Percentiles rank a stretch among this genome's conserved stretches.
Evolutionary conservation across 2,329 filamentous ascomycete genomes (phyloP).

Genomic region (Phoma sp.): DNA sequence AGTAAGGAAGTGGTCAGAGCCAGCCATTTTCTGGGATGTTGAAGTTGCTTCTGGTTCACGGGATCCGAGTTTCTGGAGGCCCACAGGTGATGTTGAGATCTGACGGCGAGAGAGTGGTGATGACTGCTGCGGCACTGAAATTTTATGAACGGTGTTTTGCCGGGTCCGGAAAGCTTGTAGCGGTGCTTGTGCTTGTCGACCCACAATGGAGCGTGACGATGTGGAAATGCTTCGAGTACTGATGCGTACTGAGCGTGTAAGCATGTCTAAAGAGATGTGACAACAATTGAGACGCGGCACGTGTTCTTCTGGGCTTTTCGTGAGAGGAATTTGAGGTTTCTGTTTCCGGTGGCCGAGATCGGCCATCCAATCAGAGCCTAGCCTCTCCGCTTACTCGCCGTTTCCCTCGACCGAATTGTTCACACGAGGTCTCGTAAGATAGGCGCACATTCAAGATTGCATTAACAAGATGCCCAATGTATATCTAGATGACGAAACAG

Average conservation of each 20-base stretch:
- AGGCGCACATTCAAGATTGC: background rate
- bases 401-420: too few relatives aligned
- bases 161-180: constrained; percentile 38
- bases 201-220: constrained; percentile 26
- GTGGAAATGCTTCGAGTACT: constrained; percentile 25
- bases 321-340: constrained; percentile 18
- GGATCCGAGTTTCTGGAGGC: constrained; percentile 30
- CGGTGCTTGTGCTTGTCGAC: constrained; percentile 25
- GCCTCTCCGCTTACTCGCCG: constrained; percentile 15
- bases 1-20: constrained; percentile 62
- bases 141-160: constrained; percentile 39
- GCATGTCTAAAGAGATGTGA: constrained; percentile 24
- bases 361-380: constrained; percentile 26
- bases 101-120: constrained; percentile 19
- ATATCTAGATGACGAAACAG: background rate
- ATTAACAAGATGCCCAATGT: too few relatives aligned
- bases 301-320: constrained; percentile 17
- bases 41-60: constrained; percentile 29
- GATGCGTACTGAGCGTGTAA: constrained; percentile 24
- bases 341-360: constrained; percentile 29
- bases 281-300: constrained; percentile 17
- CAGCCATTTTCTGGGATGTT: constrained; percentile 37
- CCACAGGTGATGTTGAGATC: constrained; percentile 25
- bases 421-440: background rate
- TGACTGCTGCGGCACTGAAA: constrained; percentile 36